These are phyloP conservation scores for Vanrija pseudolonga DNA, from an alignment of 1,284 basidiomycete genomes.

Conservation along the genomic window DNA sequence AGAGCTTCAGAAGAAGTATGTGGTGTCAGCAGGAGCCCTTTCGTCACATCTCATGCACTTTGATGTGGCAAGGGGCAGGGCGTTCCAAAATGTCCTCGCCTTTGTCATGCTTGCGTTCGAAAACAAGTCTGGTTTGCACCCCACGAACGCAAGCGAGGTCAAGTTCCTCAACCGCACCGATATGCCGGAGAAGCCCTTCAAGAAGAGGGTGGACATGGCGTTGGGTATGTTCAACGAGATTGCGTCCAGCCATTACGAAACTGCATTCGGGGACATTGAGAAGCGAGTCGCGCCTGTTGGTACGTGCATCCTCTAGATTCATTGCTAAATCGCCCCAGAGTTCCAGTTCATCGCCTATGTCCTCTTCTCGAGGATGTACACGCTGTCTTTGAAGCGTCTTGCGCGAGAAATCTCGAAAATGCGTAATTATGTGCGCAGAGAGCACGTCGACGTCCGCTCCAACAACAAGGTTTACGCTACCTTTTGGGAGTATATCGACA, in stretches of 20 bases:
- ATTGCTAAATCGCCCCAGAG: constrained; percentile 22
- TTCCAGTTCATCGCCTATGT: constrained; percentile 33
- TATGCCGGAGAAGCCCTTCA: constrained; percentile 29
- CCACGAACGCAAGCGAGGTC: constrained; percentile 2
- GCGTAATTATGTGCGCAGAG: constrained; percentile 23
- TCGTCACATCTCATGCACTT: constrained; percentile 11
- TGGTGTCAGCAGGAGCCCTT: constrained; percentile 20
- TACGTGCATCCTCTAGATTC: constrained; percentile 13
- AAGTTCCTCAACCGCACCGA: constrained; percentile 23
- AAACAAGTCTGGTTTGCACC: not conserved
- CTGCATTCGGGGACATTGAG: constrained; percentile 26
- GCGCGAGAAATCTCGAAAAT: constrained; percentile 31
- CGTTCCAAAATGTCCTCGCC: constrained; percentile 29
- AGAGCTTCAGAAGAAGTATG: constrained; percentile 31
- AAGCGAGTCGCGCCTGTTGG: constrained; percentile 39
- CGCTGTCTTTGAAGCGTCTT: constrained; percentile 20
- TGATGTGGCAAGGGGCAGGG: constrained; percentile 22
- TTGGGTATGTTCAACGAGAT: constrained; percentile 34
- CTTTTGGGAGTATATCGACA: constrained; percentile 18
- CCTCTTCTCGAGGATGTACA: constrained; percentile 33
- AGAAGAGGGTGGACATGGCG: constrained; percentile 25
- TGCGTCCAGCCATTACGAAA: constrained; percentile 21
- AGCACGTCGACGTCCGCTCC: constrained; percentile 26
- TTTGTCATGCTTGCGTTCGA: constrained; percentile 24
- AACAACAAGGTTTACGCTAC: constrained; percentile 19